A percentile compares a stretch with the other conserved stretches of the same genome.
phyloP scores from a whole-genome alignment of 805 yeast species.

The Ogataea neopini region DNA sequence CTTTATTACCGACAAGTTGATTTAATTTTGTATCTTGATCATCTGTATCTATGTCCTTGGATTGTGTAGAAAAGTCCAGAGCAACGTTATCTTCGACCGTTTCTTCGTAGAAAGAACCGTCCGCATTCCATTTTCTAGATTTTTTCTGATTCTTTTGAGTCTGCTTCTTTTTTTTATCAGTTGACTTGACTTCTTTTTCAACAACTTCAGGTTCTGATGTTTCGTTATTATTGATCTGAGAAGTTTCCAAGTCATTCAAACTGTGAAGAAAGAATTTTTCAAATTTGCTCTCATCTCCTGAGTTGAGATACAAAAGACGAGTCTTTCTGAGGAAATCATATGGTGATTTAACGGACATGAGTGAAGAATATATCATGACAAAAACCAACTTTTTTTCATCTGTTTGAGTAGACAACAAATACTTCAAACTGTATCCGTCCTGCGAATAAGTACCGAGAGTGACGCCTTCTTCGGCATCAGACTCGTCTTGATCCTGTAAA shows the following conservation, averaged over 20 bases:
- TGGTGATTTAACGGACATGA: constrained; percentile 31
- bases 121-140: constrained; percentile 66
- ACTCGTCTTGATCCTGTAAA: constrained; percentile 24
- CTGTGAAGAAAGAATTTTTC: constrained; percentile 42
- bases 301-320: constrained; percentile 25
- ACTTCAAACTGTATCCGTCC: constrained; percentile 48
- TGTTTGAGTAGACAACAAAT: constrained; percentile 41
- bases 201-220: constrained; percentile 8
- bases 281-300: constrained; percentile 34
- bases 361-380: constrained; percentile 44
- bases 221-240: constrained; percentile 12
- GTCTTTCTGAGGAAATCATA: constrained; percentile 32
- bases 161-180: constrained; percentile 18
- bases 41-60: constrained; percentile 19
- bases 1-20: constrained; percentile 41
- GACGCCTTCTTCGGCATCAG: constrained; percentile 25
- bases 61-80: constrained; percentile 56
- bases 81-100: constrained; percentile 37
- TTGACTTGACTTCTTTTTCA: constrained; percentile 1
- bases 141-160: constrained; percentile 35
- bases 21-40: constrained; percentile 27
- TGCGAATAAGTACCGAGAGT: constrained; percentile 33
- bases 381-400: constrained; percentile 35
- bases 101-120: constrained; percentile 54
- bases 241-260: constrained; percentile 31